Evolutionary conservation across 2,329 filamentous ascomycete genomes (phyloP).

Genomic region (Pestalotiopsis sp.): DNA sequence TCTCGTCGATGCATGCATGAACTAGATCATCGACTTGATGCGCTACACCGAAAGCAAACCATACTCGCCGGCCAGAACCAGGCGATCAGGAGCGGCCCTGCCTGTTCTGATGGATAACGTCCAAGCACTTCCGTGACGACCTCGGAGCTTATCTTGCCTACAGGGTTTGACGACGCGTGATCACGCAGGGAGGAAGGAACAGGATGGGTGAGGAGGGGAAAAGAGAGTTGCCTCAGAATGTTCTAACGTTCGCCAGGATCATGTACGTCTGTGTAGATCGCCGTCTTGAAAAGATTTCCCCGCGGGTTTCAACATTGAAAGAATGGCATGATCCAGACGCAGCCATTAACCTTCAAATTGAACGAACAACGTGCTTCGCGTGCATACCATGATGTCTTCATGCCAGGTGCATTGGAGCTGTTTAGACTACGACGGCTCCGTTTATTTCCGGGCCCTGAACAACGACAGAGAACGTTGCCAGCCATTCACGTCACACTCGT

Average conservation of each 20-base stretch:
- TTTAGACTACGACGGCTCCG: background rate
- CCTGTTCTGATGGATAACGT: background rate
- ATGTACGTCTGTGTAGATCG: background rate
- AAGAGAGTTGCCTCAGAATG: slow-evolving; percentile 4
- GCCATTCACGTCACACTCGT: background rate
- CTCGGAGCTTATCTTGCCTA: background rate
- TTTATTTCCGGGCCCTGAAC: background rate
- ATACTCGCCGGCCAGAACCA: too few relatives aligned
- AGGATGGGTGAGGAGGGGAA: background rate
- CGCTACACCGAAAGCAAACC: too few relatives aligned
- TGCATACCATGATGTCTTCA: background rate
- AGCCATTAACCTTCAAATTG: background rate
- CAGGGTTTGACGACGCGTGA: background rate
- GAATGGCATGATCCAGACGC: background rate
- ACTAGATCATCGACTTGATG: too few relatives aligned
- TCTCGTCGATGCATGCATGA: background rate
- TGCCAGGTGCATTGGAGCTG: background rate
- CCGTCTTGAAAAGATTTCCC: background rate
- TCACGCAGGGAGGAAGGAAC: background rate
- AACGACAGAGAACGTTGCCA: background rate
- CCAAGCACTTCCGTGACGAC: background rate
- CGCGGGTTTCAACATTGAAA: background rate
- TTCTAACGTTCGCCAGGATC: background rate
- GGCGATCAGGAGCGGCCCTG: background rate
- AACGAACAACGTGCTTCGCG: background rate